Conservation (phyloP, 1,284 basidiomycete genomes). For the Veloporphyrellus conicus region DNA sequence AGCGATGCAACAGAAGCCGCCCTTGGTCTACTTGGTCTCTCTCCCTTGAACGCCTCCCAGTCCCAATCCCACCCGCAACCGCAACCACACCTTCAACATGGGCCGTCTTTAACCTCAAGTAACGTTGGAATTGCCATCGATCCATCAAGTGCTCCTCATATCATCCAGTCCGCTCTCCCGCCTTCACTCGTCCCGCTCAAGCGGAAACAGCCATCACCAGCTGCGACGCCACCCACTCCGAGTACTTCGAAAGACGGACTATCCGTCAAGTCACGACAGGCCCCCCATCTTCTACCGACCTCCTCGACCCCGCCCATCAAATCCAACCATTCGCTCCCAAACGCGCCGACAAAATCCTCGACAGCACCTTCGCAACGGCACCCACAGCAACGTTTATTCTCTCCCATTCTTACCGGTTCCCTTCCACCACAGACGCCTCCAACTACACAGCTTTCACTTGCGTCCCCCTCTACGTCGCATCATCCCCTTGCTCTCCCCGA, state of each 20-base stretch:
- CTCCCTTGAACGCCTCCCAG: slow-evolving; percentile 32
- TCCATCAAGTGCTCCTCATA: slow-evolving; percentile 16
- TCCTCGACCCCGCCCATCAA: slow-evolving; percentile 17
- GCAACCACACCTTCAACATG: slow-evolving; percentile 22
- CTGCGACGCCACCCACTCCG: slow-evolving; percentile 9
- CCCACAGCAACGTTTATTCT: slow-evolving; percentile 22
- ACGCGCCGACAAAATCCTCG: slow-evolving; percentile 11
- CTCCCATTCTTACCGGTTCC: slow-evolving; percentile 14
- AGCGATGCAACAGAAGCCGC: slow-evolving; percentile 50
- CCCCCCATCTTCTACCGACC: slow-evolving; percentile 17
- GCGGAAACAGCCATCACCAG: slow-evolving; percentile 35
- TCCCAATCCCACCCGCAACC: slow-evolving; percentile 24
- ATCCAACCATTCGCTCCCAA: slow-evolving; percentile 7
- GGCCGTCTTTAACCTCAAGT: slow-evolving; percentile 29
- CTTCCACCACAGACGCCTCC: slow-evolving; percentile 18
- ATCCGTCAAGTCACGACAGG: slow-evolving; percentile 16
- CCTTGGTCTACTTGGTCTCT: slow-evolving; percentile 47
- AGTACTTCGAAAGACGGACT: slow-evolving; percentile 6
- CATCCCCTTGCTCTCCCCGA: slow-evolving; percentile 15
- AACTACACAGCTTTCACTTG: slow-evolving; percentile 10
- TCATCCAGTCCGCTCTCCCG: slow-evolving; percentile 23
- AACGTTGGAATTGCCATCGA: slow-evolving; percentile 27
- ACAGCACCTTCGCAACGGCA: slow-evolving; percentile 13
- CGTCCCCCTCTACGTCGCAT: slow-evolving; percentile 26
- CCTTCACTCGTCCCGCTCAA: slow-evolving; percentile 41